phyloP scores from a whole-genome alignment of 805 yeast species.

The Brettanomyces nanus region DNA sequence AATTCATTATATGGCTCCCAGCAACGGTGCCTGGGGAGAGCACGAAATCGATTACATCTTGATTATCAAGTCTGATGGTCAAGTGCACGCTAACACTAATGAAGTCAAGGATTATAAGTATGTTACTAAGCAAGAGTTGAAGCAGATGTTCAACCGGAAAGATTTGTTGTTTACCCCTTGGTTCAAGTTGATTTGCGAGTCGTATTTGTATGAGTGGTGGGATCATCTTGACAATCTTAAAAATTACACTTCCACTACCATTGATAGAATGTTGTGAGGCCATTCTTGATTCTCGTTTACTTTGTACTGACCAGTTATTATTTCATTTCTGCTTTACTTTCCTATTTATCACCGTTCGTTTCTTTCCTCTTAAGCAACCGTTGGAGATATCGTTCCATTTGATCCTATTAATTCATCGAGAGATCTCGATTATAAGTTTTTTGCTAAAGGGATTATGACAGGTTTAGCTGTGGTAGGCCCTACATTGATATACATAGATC shows the following conservation, averaged over 20 bases:
- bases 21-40: slow-evolving; percentile 84
- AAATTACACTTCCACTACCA: slow-evolving; percentile 35
- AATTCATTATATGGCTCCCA: slow-evolving; percentile 89
- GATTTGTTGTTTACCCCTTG: slow-evolving; percentile 83
- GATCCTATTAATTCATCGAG: no score
- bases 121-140: slow-evolving; percentile 61
- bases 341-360: no score
- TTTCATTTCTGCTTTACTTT: no score
- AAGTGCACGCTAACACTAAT: slow-evolving; percentile 52
- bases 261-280: slow-evolving; percentile 44
- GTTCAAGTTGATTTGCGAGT: slow-evolving; percentile 93
- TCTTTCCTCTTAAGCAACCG: no score
- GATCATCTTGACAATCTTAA: slow-evolving; percentile 49
- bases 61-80: slow-evolving; percentile 52
- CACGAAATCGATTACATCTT: slow-evolving; percentile 95
- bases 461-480: no score
- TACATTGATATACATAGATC: no score
- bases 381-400: no score
- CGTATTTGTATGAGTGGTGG: slow-evolving; percentile 95
- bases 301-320: no score
- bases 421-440: no score
- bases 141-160: slow-evolving; percentile 64
- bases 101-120: slow-evolving; percentile 80
- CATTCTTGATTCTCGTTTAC: no score
- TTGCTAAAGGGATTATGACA: no score